Evolutionary conservation across 371 early-diverging fungal species (phyloP), one percentile per base, ranked within the genome.

Genomic region (Actinomortierella ambigua): DNA sequence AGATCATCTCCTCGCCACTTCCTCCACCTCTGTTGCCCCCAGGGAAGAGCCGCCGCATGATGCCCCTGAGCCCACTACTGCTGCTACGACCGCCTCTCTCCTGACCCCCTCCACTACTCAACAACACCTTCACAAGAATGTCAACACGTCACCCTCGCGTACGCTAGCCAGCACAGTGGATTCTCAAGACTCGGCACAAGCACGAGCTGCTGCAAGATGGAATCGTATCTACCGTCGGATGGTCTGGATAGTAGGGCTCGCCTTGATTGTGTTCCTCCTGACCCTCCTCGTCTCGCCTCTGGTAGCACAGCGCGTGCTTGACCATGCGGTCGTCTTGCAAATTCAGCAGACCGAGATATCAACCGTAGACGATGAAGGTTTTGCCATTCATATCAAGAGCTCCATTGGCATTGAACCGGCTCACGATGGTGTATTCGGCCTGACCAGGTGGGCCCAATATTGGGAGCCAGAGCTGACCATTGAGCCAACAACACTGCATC

Each of bases 251-350:
- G 27, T 60, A 1, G 67, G 50, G 15, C 1, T 27, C 13, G 15
- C 63, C 41, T 39, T 73, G 39, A 15, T 67, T 23, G 46, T 29
- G 2, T 57, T 55, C 20, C 51, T 73, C 18, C n/a, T 61, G 17
- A 20, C 48, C 26, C 40, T 49, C 26, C 43, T 50, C 8, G 1
- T 67, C 20, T 55, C 67, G 4, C 49, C 67, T 2, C 56, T 52
- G 51, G 54, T 53, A 2, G 67, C 75, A n/a, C 75, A 73, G 43
- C 59, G 67, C 17, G 67, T 73, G 11, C 51, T 73, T 6, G 75
- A 73, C 40, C 46, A 44, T 0, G 75, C 67, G 8, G 18, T 73
- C 57, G 58, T 66, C 1, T 53, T 73, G 5, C 57, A 66, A 44
- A 73, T 73, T 20, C 60, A 73, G 22, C 46, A 54, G 54, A 57